Evolutionary conservation across 768 basidiomycete species (phyloP), one percentile per base, ranked within the genome.

Genomic region (Tephrocybe sp.): DNA sequence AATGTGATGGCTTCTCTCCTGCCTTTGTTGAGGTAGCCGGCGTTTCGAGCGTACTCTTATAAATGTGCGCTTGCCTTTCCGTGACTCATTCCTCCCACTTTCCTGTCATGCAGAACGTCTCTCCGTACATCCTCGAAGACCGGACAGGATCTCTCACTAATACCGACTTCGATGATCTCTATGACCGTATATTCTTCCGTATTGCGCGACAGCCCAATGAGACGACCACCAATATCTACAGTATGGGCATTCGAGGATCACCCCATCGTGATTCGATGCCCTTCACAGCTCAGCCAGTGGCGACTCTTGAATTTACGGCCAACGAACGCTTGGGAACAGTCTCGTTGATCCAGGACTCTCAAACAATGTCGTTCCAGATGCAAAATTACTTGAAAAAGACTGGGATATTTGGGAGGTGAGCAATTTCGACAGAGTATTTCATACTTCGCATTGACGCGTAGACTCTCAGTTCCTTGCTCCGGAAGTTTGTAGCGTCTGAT

Each of bases 121-220:
- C 25, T 5, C 35, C 45, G 9, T 46, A 37, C 34, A 28, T 46
- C 28, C 45, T 37, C 16, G 45, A 46, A 16, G 45, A 46, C 37
- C 26, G 45, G 25, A 36, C 45, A 11, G 45, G 45, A 15, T 52
- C 44, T 3, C 51, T 46, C 51, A 69, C 74, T 11, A 66, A 69
- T 39, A 76, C 84, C 1, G 86, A 90, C 71, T 89, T 82, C 54
- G 86, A 87, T 61, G 87, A 90, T 58, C 78, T 88, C 56, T 89
- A 89, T 61, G 87, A 90, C 66, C 80, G 87, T 47, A 68, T 82
- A 54, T 89, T 86, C 70, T 75, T 86, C 43, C 84, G 82, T 50
- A 74, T 89, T 28, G 65, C 77, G 5, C 76, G 78, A 3, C 65
- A 71, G 18, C 77, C 82, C 4, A 75, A 74, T 9, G 62, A 61